Conservation (phyloP, 257 asterid species). For the Nicotiana sylvestris region DNA sequence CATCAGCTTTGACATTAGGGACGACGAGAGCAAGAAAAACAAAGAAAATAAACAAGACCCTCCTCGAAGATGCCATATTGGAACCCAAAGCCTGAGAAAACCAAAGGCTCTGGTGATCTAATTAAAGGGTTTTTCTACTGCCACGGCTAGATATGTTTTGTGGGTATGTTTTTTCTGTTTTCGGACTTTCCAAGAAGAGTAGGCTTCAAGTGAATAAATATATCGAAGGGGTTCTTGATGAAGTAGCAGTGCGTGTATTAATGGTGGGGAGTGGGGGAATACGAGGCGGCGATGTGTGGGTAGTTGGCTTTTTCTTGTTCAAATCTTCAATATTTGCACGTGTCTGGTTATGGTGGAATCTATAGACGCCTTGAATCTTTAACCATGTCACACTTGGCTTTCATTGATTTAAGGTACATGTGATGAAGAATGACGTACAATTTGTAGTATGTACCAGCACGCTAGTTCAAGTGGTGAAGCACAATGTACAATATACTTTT, state of each 20-base stretch:
- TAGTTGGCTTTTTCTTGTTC: not conserved
- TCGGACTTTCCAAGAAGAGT: not conserved
- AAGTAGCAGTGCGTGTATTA: not conserved
- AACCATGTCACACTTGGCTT: not conserved
- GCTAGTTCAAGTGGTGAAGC: no score
- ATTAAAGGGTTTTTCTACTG: not conserved
- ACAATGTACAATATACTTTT: no score
- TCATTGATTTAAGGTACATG: not conserved
- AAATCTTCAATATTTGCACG: not conserved
- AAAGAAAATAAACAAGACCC: not conserved
- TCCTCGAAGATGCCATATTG: not conserved
- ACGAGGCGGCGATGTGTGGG: not conserved
- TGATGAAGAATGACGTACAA: not conserved
- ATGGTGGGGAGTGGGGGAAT: not conserved
- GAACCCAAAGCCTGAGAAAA: conserved; percentile 8
- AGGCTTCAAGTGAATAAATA: not conserved
- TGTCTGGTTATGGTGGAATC: not conserved
- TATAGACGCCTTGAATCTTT: not conserved
- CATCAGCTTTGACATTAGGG: conserved; percentile 38
- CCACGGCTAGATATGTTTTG: not conserved
- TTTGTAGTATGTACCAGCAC: no score
- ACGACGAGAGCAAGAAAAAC: conserved; percentile 20
- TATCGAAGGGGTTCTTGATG: not conserved
- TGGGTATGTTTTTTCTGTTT: not conserved
- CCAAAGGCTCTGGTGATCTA: conserved; percentile 1